phyloP scores from a whole-genome alignment of 176 grass and related monocot species.

The Microstegium vimineum region DNA sequence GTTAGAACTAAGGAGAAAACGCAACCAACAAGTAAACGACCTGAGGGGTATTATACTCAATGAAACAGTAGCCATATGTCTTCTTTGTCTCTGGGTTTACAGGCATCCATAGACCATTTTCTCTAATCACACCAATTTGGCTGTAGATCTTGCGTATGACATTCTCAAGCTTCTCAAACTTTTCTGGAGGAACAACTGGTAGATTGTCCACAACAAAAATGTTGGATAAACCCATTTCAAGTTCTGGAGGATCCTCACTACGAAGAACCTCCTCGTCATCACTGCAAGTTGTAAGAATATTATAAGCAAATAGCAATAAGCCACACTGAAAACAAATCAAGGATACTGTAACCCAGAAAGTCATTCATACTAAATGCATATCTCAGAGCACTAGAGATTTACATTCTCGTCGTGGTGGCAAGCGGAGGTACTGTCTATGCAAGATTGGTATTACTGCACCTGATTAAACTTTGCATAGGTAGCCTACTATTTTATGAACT shows the following conservation, averaged over 20 bases:
- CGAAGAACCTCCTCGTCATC: constrained; percentile 74
- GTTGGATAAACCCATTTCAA: constrained; percentile 64
- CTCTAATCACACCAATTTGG: constrained; percentile 74
- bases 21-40: constrained; percentile 24
- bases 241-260: constrained; percentile 60
- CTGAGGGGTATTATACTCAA: constrained; percentile 78
- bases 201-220: constrained; percentile 79
- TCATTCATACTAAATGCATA: not conserved
- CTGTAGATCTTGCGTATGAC: constrained; percentile 78
- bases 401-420: not conserved
- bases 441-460: not conserved
- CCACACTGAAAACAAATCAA: not conserved
- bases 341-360: not conserved
- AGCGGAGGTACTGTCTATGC: not conserved
- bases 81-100: constrained; percentile 66
- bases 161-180: constrained; percentile 86
- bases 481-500: not conserved
- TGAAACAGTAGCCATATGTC: constrained; percentile 83
- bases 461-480: not conserved
- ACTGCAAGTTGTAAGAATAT: constrained; percentile 28
- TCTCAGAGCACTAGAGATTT: not conserved
- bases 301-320: not conserved
- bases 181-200: constrained; percentile 68
- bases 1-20: not conserved
- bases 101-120: constrained; percentile 88